Percentiles rank a stretch among this genome's conserved stretches.
These are phyloP conservation scores for Diaporthe sp. DNA, from an alignment of 2,329 filamentous ascomycete species.

Conservation along the genomic window DNA sequence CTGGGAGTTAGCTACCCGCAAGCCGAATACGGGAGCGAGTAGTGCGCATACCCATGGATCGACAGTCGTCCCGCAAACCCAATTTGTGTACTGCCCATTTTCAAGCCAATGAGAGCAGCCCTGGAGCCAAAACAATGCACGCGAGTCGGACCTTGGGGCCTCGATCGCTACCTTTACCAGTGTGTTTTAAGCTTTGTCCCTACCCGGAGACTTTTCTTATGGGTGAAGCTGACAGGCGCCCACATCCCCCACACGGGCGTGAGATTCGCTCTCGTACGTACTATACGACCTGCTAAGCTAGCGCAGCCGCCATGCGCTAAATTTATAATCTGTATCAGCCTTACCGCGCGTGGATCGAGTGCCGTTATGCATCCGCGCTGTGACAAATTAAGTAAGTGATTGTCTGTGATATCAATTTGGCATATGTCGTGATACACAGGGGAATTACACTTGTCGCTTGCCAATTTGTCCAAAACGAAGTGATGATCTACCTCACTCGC, in stretches of 20 bases:
- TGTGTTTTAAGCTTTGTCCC: background rate
- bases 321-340: constrained; percentile 5
- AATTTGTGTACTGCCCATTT: background rate
- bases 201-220: background rate
- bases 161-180: background rate
- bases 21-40: constrained; percentile 25
- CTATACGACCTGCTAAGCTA: background rate
- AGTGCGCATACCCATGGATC: background rate
- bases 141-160: constrained; percentile 3
- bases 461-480: background rate
- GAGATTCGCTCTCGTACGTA: background rate
- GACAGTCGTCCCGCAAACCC: background rate
- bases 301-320: constrained; percentile 6
- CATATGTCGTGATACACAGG: background rate
- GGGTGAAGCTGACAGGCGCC: background rate
- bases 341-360: background rate
- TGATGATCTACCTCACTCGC: background rate
- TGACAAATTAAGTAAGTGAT: constrained; percentile 1
- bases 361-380: background rate
- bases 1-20: background rate
- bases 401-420: background rate
- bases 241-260: background rate
- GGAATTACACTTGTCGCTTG: background rate
- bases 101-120: background rate
- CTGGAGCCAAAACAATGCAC: background rate